Evolutionary conservation across 2,329 filamentous ascomycete genomes (phyloP).

Genomic region (Colletotrichum tropicicola): DNA sequence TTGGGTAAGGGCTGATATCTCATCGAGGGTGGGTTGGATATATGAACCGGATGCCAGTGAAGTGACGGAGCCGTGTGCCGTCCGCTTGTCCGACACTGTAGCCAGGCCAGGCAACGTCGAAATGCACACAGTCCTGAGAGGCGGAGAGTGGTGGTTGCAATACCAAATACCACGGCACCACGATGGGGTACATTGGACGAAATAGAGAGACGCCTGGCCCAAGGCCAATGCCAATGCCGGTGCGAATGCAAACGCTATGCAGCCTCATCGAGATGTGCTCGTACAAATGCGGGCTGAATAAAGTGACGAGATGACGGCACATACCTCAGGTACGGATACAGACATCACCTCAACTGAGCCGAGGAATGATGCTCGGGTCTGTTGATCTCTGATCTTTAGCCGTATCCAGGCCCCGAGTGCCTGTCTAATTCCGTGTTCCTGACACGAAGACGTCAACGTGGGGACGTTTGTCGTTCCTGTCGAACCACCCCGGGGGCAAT

Average conservation of each 20-base stretch:
- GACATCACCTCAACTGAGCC: neutral
- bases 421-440: conserved; percentile 5
- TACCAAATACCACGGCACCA: conserved; percentile 1
- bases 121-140: neutral
- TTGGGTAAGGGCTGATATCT: neutral
- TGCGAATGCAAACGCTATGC: neutral
- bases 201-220: neutral
- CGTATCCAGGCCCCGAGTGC: neutral
- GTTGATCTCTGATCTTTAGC: conserved; percentile 19
- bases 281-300: neutral
- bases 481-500: neutral
- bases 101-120: neutral
- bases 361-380: conserved; percentile 16
- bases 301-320: conserved; percentile 17
- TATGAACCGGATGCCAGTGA: conserved; percentile 15
- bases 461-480: conserved; percentile 21
- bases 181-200: conserved; percentile 10
- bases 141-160: conserved; percentile 1
- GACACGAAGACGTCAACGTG: conserved; percentile 20
- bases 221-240: neutral
- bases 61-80: conserved; percentile 9
- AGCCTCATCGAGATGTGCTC: conserved; percentile 8
- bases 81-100: conserved; percentile 6
- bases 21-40: too few relatives aligned
- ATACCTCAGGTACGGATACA: conserved; percentile 4